phyloP scores from a whole-genome alignment of 1,284 basidiomycete species.

The Irpex lacteus region DNA sequence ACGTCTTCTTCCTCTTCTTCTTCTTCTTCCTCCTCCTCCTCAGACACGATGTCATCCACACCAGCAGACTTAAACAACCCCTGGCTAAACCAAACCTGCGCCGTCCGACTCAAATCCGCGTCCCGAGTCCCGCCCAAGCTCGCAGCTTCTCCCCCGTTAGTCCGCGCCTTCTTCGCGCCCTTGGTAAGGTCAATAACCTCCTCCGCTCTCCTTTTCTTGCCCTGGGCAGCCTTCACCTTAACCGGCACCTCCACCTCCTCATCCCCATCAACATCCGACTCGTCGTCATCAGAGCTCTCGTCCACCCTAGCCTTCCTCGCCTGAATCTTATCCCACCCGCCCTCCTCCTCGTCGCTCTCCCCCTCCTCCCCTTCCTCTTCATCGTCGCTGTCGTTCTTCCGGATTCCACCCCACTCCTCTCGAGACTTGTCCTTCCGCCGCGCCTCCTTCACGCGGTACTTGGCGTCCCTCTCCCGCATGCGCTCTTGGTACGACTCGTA shows the following conservation, averaged over 20 bases:
- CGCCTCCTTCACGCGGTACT: constrained; percentile 86
- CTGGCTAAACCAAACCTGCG: constrained; percentile 93
- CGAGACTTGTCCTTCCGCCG: constrained; percentile 72
- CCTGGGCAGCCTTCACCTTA: constrained; percentile 20
- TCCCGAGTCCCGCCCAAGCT: too few relatives aligned
- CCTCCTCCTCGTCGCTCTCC: constrained; percentile 45
- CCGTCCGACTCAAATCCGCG: constrained; percentile 23
- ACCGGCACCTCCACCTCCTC: constrained; percentile 45
- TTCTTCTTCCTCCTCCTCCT: constrained; percentile 36
- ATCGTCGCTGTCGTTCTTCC: constrained; percentile 40
- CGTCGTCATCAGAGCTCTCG: constrained; percentile 45
- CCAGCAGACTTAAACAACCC: constrained; percentile 84
- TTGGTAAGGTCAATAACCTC: constrained; percentile 25
- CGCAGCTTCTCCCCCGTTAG: constrained; percentile 2
- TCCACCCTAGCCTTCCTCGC: constrained; percentile 56
- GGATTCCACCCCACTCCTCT: constrained; percentile 80
- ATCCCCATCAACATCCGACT: constrained; percentile 38
- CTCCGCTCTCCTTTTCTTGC: constrained; percentile 44
- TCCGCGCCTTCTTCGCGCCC: constrained; percentile 39
- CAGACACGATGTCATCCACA: constrained; percentile 46
- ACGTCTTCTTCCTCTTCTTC: constrained; percentile 31
- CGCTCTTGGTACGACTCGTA: constrained; percentile 89
- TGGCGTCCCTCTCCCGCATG: constrained; percentile 84
- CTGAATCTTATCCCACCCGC: constrained; percentile 78
- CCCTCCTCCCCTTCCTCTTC: constrained; percentile 29